These are phyloP conservation scores for Asterophora parasitica DNA, from an alignment of 768 basidiomycete genomes.

Conservation along the genomic window DNA sequence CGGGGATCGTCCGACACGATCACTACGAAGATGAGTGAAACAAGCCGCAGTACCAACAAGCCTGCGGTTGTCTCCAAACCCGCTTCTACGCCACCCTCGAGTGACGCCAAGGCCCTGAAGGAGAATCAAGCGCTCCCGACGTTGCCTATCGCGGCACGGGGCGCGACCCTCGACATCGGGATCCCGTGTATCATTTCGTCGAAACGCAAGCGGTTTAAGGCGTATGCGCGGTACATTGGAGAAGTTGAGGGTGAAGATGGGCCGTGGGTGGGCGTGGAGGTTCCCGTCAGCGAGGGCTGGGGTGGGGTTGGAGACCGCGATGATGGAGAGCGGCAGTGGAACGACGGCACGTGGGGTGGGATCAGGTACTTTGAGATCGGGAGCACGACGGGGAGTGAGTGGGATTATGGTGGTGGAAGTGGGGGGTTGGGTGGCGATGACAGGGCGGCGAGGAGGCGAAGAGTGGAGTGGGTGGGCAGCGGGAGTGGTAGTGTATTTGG, in stretches of 20 bases:
- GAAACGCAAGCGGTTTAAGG: conserved; percentile 79
- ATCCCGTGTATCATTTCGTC: conserved; percentile 89
- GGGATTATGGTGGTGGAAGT: conserved; percentile 47
- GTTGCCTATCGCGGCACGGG: conserved; percentile 33
- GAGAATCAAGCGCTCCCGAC: conserved; percentile 18
- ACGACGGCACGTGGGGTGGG: conserved; percentile 81
- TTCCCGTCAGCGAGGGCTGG: conserved; percentile 49
- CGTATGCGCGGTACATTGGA: conserved; percentile 84
- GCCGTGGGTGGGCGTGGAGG: conserved; percentile 90
- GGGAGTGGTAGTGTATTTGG: conserved; percentile 20
- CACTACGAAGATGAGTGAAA: conserved; percentile 23
- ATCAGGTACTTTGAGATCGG: conserved; percentile 82
- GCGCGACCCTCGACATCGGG: conserved; percentile 77
- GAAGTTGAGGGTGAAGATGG: conserved; percentile 79
- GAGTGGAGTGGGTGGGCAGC: conserved; percentile 31
- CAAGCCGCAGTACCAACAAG: neutral
- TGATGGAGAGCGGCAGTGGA: conserved; percentile 71
- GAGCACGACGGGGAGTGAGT: conserved; percentile 41
- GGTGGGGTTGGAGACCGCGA: conserved; percentile 18
- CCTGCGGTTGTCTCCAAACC: neutral
- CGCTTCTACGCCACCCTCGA: conserved; percentile 2
- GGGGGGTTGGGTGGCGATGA: conserved; percentile 30
- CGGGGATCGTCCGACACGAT: conserved; percentile 44
- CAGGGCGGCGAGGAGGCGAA: conserved; percentile 40
- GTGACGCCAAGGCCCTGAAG: conserved; percentile 15